Evolutionary conservation across 306 rosid genomes (phyloP).

Genomic region (Calophaca sinica): DNA sequence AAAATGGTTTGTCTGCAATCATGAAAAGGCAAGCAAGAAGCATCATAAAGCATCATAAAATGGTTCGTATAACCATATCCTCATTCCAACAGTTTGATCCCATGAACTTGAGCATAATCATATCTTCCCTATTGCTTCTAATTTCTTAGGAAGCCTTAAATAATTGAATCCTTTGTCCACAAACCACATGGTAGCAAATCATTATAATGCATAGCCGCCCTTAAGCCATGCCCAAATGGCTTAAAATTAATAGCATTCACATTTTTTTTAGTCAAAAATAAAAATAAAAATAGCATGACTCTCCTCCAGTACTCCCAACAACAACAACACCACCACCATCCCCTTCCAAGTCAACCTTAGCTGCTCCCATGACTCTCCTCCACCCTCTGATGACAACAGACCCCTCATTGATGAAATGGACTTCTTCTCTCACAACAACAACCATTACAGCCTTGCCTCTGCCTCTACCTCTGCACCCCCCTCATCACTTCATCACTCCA

Average conservation of each 20-base stretch:
- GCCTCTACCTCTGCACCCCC: constrained; percentile 38
- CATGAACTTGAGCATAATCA: not conserved
- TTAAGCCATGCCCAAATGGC: constrained; percentile 2
- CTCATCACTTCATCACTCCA: constrained; percentile 9
- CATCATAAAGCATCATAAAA: too few relatives aligned
- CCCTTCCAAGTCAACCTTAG: constrained; percentile 69
- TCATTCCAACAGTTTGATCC: not conserved
- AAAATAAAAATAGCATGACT: constrained; percentile 63
- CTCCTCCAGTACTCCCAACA: constrained; percentile 44
- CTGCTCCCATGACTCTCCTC: constrained; percentile 41
- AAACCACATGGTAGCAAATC: constrained; percentile 11
- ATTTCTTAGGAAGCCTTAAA: not conserved
- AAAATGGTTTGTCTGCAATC: too few relatives aligned
- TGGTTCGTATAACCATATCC: not conserved
- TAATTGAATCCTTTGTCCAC: constrained; percentile 28
- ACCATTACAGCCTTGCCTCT: constrained; percentile 12
- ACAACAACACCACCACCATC: constrained; percentile 5
- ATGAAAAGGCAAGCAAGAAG: too few relatives aligned
- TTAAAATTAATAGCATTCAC: not conserved
- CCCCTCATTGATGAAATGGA: constrained; percentile 67
- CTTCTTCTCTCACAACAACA: constrained; percentile 61
- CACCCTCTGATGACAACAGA: constrained; percentile 46
- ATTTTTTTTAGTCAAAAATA: too few relatives aligned
- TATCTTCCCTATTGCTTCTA: not conserved
- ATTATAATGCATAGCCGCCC: constrained; percentile 1